Base-by-base conservation (phyloP, 2,329 filamentous ascomycete genomes). In the Calcarisporium arbuscula region DNA sequence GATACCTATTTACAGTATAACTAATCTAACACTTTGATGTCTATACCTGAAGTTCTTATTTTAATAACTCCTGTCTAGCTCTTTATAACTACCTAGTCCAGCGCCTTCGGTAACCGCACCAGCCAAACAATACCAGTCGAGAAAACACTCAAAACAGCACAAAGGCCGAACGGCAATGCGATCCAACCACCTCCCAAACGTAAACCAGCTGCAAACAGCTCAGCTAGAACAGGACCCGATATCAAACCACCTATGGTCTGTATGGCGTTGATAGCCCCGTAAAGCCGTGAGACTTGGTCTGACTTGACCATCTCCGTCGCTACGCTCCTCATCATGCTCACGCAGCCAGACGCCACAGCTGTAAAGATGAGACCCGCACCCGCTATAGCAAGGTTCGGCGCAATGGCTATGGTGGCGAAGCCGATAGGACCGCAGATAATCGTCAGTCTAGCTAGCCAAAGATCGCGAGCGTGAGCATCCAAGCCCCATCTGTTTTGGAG, bases 391-490 rank as follows among this genome's bases (percentile, higher is more conserved):
- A 30, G 11, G n/a, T 19, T 14, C 16, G 8, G 16, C 6, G 18
- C 33, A 5, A 30, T 16, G 21, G 26, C 21, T 6, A 35, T 19
- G 12, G 29, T 11, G 5, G 14, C 8, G 21, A 35, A 35, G 15
- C 33, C 33, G 14, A 30, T 6, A 5, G 33, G 33, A 12, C n/a
- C 14, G 19, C 14, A 16, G 12, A 28, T 12, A n/a, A 35, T 26
- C 5, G 33, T 35, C 5, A 35, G 19, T n/a, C 26, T n/a, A 11
- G 33, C 26, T 11, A 35, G 33, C 33, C 33, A 35, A 5, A 35
- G 33, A 19, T 35, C 33, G 19, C 33, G 33, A 28, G 33, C n/a
- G 16, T 17, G 33, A 14, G 18, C 28, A 19, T 28, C 25, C 25
- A 35, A 19, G 4, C 19, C 19, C 9, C 14, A 23, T 22, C 21